Evolutionary conservation across 2,329 filamentous ascomycete genomes (phyloP).

Genomic region (Geosmithia morbida): DNA sequence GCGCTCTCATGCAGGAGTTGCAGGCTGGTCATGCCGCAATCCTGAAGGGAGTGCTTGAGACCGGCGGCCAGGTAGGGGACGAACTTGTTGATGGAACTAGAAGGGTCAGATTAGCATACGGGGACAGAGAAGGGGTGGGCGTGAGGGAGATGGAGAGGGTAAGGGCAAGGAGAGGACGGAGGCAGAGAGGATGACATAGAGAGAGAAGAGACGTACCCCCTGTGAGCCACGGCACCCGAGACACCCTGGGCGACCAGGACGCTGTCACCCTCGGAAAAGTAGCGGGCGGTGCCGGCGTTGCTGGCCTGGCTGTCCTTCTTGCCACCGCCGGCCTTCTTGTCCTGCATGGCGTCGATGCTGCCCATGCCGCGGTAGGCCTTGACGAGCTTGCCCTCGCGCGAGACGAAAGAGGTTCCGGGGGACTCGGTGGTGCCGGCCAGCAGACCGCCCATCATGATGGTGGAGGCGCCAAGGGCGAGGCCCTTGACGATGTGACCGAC

Average conservation of each 20-base stretch:
- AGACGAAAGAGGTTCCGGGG: conserved; percentile 91
- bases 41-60: conserved; percentile 94
- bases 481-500: conserved; percentile 99
- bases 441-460: conserved; percentile 98
- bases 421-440: conserved; percentile 96
- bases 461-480: conserved; percentile 82
- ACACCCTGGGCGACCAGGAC: conserved; percentile 95
- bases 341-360: conserved; percentile 97
- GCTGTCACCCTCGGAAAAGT: conserved; percentile 94
- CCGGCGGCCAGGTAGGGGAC: conserved; percentile 90
- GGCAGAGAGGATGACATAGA: background rate
- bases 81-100: conserved; percentile 81
- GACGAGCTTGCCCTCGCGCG: conserved; percentile 90
- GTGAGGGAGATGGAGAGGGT: background rate
- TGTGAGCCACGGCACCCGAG: conserved; percentile 68
- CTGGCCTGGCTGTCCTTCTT: conserved; percentile 59
- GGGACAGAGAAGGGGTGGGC: background rate
- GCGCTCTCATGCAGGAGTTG: conserved; percentile 64
- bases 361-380: conserved; percentile 99
- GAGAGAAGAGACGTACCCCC: conserved; percentile 32
- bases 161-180: background rate
- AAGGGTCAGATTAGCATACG: conserved; percentile 15
- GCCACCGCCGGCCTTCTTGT: conserved; percentile 80
- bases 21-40: conserved; percentile 77
- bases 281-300: conserved; percentile 92